These are phyloP conservation scores for Beta macrorhiza DNA, from an alignment of 179 eudicot genomes.

Conservation along the genomic window DNA sequence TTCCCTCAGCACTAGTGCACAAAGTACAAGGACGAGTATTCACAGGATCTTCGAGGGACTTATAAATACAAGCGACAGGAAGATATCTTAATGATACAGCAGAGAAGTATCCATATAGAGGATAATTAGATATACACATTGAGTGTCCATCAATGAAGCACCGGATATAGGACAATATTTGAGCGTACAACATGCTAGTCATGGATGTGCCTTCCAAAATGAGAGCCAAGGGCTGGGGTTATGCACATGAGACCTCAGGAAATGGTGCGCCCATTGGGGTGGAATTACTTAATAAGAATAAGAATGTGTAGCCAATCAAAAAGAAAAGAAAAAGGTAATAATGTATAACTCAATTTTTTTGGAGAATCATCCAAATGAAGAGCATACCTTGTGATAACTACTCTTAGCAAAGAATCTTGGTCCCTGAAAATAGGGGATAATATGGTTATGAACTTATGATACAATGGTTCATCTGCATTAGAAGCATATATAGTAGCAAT, in stretches of 20 bases:
- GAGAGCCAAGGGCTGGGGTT: not conserved
- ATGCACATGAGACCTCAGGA: not conserved
- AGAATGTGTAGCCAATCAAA: not conserved
- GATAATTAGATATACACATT: not conserved
- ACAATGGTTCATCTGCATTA: not conserved
- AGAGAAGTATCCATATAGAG: not conserved
- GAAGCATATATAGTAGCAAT: conserved; percentile 13
- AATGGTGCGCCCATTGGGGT: not conserved
- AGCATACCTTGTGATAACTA: conserved; percentile 73
- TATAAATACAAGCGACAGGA: not conserved
- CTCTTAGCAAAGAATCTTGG: conserved; percentile 67
- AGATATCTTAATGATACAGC: not conserved
- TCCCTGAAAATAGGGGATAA: conserved; percentile 48
- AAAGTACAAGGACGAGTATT: conserved; percentile 1
- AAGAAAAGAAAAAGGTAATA: not conserved
- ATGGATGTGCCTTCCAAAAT: not conserved
- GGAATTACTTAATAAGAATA: not conserved
- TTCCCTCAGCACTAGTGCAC: not conserved
- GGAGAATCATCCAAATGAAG: conserved; percentile 13
- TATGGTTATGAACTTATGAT: not conserved
- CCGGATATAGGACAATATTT: not conserved
- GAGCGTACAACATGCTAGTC: not conserved
- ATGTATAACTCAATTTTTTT: too few species aligned
- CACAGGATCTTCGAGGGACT: not conserved
- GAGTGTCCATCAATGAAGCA: not conserved